Percentiles rank a stretch among this genome's conserved stretches.
Conservation (phyloP, 1,139 yeast species). For the Yamadazyma taylorii region DNA sequence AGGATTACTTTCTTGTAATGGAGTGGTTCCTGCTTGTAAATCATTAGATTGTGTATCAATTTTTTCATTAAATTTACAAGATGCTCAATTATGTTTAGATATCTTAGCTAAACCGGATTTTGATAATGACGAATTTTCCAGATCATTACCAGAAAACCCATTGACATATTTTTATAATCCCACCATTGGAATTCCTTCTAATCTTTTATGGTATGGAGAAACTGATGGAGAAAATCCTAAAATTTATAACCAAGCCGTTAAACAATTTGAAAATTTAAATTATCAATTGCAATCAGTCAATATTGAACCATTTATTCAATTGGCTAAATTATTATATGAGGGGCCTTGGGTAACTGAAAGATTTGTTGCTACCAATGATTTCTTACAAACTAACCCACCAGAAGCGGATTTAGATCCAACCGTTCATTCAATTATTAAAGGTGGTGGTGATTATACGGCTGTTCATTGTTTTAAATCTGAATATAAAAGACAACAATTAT, state of each 20-base stretch:
- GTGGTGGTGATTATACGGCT: slow-evolving; percentile 78
- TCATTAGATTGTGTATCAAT: slow-evolving; percentile 91
- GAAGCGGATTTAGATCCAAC: slow-evolving; percentile 74
- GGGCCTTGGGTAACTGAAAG: slow-evolving; percentile 99
- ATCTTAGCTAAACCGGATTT: slow-evolving; percentile 71
- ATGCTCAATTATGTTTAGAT: slow-evolving; percentile 76
- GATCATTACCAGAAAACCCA: slow-evolving; percentile 70
- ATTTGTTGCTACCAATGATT: slow-evolving; percentile 76
- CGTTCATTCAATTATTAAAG: slow-evolving; percentile 70
- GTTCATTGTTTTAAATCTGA: slow-evolving; percentile 83
- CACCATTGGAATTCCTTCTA: slow-evolving; percentile 70
- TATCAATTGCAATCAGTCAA: slow-evolving; percentile 66
- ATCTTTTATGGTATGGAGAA: slow-evolving; percentile 79
- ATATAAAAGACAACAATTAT: slow-evolving; percentile 74
- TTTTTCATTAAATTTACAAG: slow-evolving; percentile 72
- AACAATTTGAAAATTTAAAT: slow-evolving; percentile 43
- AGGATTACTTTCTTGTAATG: slow-evolving; percentile 80
- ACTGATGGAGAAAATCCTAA: slow-evolving; percentile 71
- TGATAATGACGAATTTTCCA: slow-evolving; percentile 77
- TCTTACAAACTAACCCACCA: slow-evolving; percentile 74
- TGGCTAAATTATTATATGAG: slow-evolving; percentile 89
- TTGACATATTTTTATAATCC: slow-evolving; percentile 58
- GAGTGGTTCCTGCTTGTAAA: slow-evolving; percentile 97
- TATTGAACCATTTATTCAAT: slow-evolving; percentile 70
- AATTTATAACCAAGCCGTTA: slow-evolving; percentile 62